Evolutionary conservation across 2,329 filamentous ascomycete species (phyloP).

Genomic region (Trematosphaeria pertusa): DNA sequence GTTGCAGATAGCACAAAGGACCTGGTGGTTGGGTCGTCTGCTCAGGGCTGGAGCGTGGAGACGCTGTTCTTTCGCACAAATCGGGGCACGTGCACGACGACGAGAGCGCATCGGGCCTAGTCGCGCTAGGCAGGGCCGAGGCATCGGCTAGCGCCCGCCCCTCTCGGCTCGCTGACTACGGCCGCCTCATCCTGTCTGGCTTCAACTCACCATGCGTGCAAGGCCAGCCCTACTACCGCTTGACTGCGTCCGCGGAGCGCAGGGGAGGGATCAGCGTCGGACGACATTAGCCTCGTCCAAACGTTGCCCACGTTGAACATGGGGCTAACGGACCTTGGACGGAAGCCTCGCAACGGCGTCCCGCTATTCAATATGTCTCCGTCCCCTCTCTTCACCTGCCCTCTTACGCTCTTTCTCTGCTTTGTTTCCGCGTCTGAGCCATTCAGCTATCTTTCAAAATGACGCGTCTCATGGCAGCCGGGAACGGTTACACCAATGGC

Average conservation of each 20-base stretch:
- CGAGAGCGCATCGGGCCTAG: no score
- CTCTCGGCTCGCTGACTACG: no score
- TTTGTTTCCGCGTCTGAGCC: not conserved
- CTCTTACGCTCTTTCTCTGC: slow-evolving; percentile 6
- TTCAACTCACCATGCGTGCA: no score
- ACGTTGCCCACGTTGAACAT: slow-evolving; percentile 17
- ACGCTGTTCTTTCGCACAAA: no score
- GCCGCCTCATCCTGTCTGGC: no score
- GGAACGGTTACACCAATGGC: slow-evolving; percentile 16
- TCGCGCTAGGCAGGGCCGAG: no score
- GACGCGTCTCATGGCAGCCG: slow-evolving; percentile 36
- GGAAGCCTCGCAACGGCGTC: slow-evolving; percentile 19
- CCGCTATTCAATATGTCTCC: slow-evolving; percentile 15
- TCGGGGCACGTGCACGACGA: no score
- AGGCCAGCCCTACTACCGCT: slow-evolving; percentile 1
- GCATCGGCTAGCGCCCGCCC: slow-evolving; percentile 11
- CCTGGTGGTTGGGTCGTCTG: slow-evolving; percentile 14
- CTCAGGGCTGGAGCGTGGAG: no score
- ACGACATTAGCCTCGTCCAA: slow-evolving; percentile 19
- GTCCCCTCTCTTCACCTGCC: slow-evolving; percentile 3
- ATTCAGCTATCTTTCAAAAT: slow-evolving; percentile 20
- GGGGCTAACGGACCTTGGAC: slow-evolving; percentile 23
- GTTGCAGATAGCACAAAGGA: not conserved
- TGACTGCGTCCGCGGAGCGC: no score
- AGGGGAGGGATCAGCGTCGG: slow-evolving; percentile 18